Conservation (phyloP, 1,139 yeast genomes). For the Citeromyces hawaiiensis region DNA sequence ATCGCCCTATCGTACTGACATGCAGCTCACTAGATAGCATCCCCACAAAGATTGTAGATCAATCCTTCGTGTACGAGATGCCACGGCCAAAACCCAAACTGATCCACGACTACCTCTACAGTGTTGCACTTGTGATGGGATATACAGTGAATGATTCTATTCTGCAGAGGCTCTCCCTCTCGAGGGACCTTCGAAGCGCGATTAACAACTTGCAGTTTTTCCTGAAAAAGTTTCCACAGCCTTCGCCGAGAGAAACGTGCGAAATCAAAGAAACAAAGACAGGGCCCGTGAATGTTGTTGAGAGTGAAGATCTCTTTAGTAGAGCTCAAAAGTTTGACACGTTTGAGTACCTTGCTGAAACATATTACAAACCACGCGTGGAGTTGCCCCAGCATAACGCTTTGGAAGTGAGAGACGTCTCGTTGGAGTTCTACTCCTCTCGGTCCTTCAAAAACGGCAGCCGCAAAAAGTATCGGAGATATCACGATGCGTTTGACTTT, state of each 20-base stretch:
- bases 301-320: background rate
- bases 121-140: slow-evolving; percentile 13
- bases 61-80: slow-evolving; percentile 14
- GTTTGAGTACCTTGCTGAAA: background rate
- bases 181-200: background rate
- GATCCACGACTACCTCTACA: slow-evolving; percentile 11
- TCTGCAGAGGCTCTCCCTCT: slow-evolving; percentile 3
- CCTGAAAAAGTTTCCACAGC: background rate
- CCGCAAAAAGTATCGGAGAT: slow-evolving; percentile 9
- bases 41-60: slow-evolving; percentile 37
- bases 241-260: background rate
- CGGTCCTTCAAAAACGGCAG: slow-evolving; percentile 11
- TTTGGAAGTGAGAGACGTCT: background rate
- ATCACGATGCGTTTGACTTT: slow-evolving; percentile 10
- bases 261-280: background rate
- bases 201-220: background rate
- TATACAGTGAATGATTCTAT: slow-evolving; percentile 9
- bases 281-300: background rate
- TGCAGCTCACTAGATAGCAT: slow-evolving; percentile 44
- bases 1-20: slow-evolving; percentile 73
- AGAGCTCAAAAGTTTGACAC: slow-evolving; percentile 4
- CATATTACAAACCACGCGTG: background rate
- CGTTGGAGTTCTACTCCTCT: slow-evolving; percentile 13
- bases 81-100: slow-evolving; percentile 4
- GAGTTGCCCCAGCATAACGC: background rate